Base-by-base conservation (phyloP, 257 asterid species). In the Jacaranda copaia region DNA sequence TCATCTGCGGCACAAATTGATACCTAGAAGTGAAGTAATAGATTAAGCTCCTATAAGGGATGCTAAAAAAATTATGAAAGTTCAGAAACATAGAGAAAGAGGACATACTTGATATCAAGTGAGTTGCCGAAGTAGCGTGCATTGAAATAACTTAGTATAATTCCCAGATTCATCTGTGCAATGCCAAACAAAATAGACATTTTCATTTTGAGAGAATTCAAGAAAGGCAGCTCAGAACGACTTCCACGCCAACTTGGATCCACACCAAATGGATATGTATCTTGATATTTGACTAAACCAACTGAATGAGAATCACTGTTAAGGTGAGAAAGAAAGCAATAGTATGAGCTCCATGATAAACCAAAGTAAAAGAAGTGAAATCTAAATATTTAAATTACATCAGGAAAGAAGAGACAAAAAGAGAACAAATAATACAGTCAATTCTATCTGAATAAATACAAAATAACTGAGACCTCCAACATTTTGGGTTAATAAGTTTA, bases 221-320 rank as follows among this genome's bases (percentile, higher is more conserved):
- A 85, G 87, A 94, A 94, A 78, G 98, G 97, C 73, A 94, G 88
- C 91, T 94, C 98, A 59, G 97, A 80, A 74, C 97, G 97, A 83
- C 96, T 91, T 60, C 98, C 98, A 53, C 97, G 89, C 98, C 98
- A 94, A 82, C 96, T 86, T 72, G 98, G 98, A 86, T 94, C 98
- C 57, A 92, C 98, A 46, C 98, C 98, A 84, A 94, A 94, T 58
- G 98, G 98, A 88, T 92, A 94, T 45, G 97, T 77, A 76, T 87
- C 97, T 69, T 82, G 84, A 73, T 77, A 78, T 85, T 92, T 92
- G 79, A 89, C 38, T 84, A 94, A 82, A 81, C 98, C 97, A 70
- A 86, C 77, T 48, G 93, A 55, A 40, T 62, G 80, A 16, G 98
- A 85, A 81, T 94, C 96, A 66, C 98, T 94, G 90, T 84, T 9